Evolutionary conservation across 345 rosid species (phyloP), one percentile per base, ranked within the genome.

Genomic region (Eucalyptus brandiana): DNA sequence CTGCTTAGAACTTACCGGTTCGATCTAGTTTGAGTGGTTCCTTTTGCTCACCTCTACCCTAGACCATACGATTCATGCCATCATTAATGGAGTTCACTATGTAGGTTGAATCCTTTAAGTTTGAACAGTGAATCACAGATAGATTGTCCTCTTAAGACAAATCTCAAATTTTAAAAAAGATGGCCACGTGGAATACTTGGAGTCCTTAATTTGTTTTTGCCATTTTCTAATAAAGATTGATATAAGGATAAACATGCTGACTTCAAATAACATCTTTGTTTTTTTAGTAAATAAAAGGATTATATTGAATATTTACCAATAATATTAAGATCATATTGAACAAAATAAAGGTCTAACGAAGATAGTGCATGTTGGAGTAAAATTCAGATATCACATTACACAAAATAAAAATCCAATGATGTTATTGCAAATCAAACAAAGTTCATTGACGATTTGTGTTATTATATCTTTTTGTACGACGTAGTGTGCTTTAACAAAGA

Each of bases 11-110:
- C 58, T 5, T 53, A 21, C 4, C 5, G 5, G 0, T 21, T 51
- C 0, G 5, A 0, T 21, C 58, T 0, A 4, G 0, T 53, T 0
- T 8, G 1, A 53, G 11, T 21, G 58, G 0, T 53, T 53, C 58
- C 11, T 53, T 53, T 21, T 21, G 58, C 26, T 53, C 58, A 53
- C 26, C 19, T 50, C 53, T 50, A 50, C 19, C 53, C 1, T 50
- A 50, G 53, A 50, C 1, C 16, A 6, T 50, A 16, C 16, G 19
- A 50, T 50, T 50, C 19, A 50, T 50, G 53, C 53, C 53, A 5
- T 50, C 19, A 50, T 50, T 56, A 56, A 56, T 56, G 30, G 62
- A 56, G 62, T 56, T 56, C 30, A 5, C 30, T 53, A 21, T 8
- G 26, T 53, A 5, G 11, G 5, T 53, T 53, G 21, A 53, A 23